Conservation (phyloP, 805 yeast species). For the Priceomyces carsonii region DNA sequence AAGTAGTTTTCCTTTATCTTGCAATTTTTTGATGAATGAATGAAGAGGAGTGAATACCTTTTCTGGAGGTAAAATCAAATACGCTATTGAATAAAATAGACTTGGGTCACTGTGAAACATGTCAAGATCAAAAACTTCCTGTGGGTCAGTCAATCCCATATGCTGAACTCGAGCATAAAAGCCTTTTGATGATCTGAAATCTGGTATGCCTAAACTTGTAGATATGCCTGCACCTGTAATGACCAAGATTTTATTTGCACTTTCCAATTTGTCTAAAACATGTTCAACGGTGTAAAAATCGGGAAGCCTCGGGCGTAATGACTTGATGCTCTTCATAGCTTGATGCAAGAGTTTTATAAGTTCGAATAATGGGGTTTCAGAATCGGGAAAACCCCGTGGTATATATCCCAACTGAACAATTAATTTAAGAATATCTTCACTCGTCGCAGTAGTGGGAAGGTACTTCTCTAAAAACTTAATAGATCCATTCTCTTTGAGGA, state of each 20-base stretch:
- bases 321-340: conserved; percentile 64
- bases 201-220: conserved; percentile 47
- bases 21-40: conserved; percentile 36
- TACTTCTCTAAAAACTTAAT: conserved; percentile 59
- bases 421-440: conserved; percentile 56
- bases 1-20: conserved; percentile 36
- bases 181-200: conserved; percentile 55
- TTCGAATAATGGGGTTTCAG: conserved; percentile 39
- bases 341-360: conserved; percentile 55
- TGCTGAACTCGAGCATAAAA: conserved; percentile 70
- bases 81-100: conserved; percentile 43
- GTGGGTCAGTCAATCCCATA: conserved; percentile 43
- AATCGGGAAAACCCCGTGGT: conserved; percentile 29
- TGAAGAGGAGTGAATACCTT: conserved; percentile 39
- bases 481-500: conserved; percentile 60
- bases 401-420: conserved; percentile 65
- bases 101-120: conserved; percentile 38
- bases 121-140: conserved; percentile 44
- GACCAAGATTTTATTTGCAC: conserved; percentile 45
- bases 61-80: conserved; percentile 45
- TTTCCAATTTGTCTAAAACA: conserved; percentile 52
- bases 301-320: conserved; percentile 55
- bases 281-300: conserved; percentile 59
- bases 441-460: conserved; percentile 60
- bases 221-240: conserved; percentile 49